Conservation (phyloP, 108 stramenopile species). For the Hondaea fermentalgiana region DNA sequence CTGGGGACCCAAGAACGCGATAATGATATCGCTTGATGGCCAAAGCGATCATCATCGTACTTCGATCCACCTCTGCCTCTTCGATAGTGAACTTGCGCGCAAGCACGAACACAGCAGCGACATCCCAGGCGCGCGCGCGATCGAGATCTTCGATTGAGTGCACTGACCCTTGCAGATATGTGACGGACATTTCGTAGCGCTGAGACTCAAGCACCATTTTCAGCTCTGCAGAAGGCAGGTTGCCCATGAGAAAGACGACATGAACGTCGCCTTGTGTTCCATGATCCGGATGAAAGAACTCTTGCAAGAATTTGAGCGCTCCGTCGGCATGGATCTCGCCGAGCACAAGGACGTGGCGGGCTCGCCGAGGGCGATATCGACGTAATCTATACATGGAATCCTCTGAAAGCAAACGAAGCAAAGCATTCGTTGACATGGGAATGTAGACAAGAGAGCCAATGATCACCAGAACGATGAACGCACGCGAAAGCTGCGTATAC, state of each 20-base stretch:
- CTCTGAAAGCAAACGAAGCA: not conserved
- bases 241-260: not conserved
- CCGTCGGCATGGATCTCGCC: not conserved
- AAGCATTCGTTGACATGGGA: not conserved
- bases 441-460: not conserved
- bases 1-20: not conserved
- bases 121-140: not conserved
- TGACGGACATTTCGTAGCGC: not conserved
- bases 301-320: not conserved
- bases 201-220: not conserved
- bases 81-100: not conserved
- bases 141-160: not conserved
- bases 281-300: conserved; percentile 11
- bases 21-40: not conserved
- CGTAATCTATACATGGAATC: not conserved
- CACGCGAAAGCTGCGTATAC: not conserved
- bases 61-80: not conserved
- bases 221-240: not conserved
- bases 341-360: not conserved
- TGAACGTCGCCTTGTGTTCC: not conserved
- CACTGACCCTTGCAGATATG: not conserved
- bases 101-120: not conserved
- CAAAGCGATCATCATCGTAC: not conserved
- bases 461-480: not conserved
- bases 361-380: not conserved